These are phyloP conservation scores for Pestalotiopsis sp. DNA, from an alignment of 2,329 filamentous ascomycete genomes.

Conservation along the genomic window DNA sequence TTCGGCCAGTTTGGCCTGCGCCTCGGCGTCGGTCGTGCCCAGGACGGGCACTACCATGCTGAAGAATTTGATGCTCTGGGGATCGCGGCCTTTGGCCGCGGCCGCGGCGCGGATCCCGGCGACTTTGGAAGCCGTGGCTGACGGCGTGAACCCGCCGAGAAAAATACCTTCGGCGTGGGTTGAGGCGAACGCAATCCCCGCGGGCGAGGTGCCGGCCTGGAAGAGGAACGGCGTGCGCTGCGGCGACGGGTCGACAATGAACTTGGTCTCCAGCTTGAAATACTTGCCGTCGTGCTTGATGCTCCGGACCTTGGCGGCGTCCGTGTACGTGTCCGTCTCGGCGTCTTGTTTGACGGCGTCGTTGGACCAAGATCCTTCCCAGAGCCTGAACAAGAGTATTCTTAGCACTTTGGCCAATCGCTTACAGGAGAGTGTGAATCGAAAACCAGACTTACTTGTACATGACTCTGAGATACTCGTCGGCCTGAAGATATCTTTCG, in stretches of 20 bases:
- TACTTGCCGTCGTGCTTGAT: slow-evolving; percentile 63
- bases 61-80: slow-evolving; percentile 56
- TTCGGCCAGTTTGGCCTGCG: slow-evolving; percentile 50
- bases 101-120: slow-evolving; percentile 52
- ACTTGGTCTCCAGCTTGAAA: slow-evolving; percentile 42
- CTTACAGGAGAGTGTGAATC: neutral
- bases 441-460: slow-evolving; percentile 49
- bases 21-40: slow-evolving; percentile 52
- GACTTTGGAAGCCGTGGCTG: slow-evolving; percentile 49
- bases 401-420: neutral
- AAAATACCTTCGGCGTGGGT: slow-evolving; percentile 62
- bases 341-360: slow-evolving; percentile 56
- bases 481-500: slow-evolving; percentile 59
- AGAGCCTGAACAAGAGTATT: slow-evolving; percentile 36
- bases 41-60: slow-evolving; percentile 51
- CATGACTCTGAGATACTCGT: slow-evolving; percentile 61
- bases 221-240: slow-evolving; percentile 58
- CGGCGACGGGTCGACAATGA: slow-evolving; percentile 54
- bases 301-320: slow-evolving; percentile 57
- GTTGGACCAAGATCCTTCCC: slow-evolving; percentile 57
- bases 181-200: slow-evolving; percentile 55
- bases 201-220: slow-evolving; percentile 59
- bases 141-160: slow-evolving; percentile 52
- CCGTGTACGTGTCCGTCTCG: slow-evolving; percentile 54
- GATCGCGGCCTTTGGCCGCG: slow-evolving; percentile 51